Evolutionary conservation across 2,329 filamentous ascomycete species (phyloP), one percentile per base, ranked within the genome.

Genomic region (Exophiala spinifera): DNA sequence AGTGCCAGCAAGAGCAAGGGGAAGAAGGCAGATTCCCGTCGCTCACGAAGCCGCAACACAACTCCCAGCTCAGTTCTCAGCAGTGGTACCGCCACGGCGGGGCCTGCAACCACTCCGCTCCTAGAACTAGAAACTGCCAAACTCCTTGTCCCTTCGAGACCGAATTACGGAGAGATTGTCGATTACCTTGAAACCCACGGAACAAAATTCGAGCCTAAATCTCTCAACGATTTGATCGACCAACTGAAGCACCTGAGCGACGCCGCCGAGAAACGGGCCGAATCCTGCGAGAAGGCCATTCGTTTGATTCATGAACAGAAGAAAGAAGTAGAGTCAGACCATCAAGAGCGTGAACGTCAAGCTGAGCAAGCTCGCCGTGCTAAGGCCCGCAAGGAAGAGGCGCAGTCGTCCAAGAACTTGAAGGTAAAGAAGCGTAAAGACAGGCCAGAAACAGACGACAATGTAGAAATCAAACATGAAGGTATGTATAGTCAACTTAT

Each of bases 351-450:
- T 53, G 78, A 83, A 46, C 75, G 80, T 42, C 58, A 70, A 33
- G 76, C 75, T 72, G 80, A 56, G 50, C 69, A 49, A 74, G 75
- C 64, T 66, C 71, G 46, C 73, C 76, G 61, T 69, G 67, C 2
- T 70, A 77, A 48, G 72, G 75, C 43, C 70, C 74, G 28, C 71
- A 75, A 44, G 72, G 78, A 54, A 64, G 71, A 46, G 64, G 65
- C 40, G 67, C 77, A 70, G 71, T 70, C 23, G 66, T 82, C 64
- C 80, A 82, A 67, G 73, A 72, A 37, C 73, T 28, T 77, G 20
- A 91, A 91, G 69, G 79, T 87, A 61, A 91, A 89, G 78, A 91
- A 89, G 75, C 85, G 88, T 68, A 91, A 90, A 72, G 88, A 86
- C 20, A 76, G 81, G 6, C 83, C 85, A 54, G 76, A 70, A 50